Percentiles rank a stretch among this genome's conserved stretches.
phyloP scores from a whole-genome alignment of 1,284 basidiomycete genomes.

The Schizopora paradoxa region DNA sequence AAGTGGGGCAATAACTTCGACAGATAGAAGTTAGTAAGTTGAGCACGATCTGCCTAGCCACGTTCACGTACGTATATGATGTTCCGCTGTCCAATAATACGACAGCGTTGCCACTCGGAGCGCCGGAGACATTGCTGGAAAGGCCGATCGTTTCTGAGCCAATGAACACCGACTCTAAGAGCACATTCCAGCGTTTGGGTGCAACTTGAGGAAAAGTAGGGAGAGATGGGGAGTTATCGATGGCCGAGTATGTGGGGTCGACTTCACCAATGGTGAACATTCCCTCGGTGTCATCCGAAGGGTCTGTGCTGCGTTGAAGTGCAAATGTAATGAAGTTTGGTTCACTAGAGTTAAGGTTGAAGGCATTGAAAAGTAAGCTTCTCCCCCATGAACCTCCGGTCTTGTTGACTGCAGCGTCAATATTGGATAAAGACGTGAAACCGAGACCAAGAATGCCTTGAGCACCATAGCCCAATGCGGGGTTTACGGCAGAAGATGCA shows the following conservation, averaged over 20 bases:
- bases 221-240: slow-evolving; percentile 50
- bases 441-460: slow-evolving; percentile 74
- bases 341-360: slow-evolving; percentile 56
- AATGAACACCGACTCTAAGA: slow-evolving; percentile 64
- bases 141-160: slow-evolving; percentile 46
- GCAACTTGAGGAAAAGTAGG: slow-evolving; percentile 61
- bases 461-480: slow-evolving; percentile 66
- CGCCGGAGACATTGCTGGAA: slow-evolving; percentile 47
- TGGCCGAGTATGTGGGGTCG: slow-evolving; percentile 51
- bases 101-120: slow-evolving; percentile 63
- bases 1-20: slow-evolving; percentile 56
- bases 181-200: slow-evolving; percentile 68
- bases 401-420: slow-evolving; percentile 55
- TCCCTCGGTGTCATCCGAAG: slow-evolving; percentile 50
- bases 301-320: slow-evolving; percentile 52
- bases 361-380: slow-evolving; percentile 68
- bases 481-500: slow-evolving; percentile 54
- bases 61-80: slow-evolving; percentile 59
- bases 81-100: slow-evolving; percentile 72
- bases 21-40: slow-evolving; percentile 4
- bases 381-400: slow-evolving; percentile 55
- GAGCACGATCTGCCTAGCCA: slow-evolving; percentile 5
- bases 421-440: slow-evolving; percentile 65
- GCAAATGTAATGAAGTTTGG: slow-evolving; percentile 77
- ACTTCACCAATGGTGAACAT: slow-evolving; percentile 71